Conservation (phyloP, 441 rosid genomes). For the Pelargonium cotyledonis region DNA sequence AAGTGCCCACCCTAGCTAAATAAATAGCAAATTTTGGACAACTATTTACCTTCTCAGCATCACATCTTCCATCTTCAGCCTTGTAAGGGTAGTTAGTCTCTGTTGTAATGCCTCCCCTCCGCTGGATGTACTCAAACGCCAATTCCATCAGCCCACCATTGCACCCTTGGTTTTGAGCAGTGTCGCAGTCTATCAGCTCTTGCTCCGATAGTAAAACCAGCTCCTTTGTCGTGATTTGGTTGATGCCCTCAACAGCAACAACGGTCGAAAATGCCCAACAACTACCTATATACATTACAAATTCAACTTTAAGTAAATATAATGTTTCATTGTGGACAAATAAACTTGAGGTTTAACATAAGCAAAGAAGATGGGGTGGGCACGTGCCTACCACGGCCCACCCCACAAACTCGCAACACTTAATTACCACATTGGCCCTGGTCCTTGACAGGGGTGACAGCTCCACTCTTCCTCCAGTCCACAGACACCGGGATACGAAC, state of each 20-base stretch:
- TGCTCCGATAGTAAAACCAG: not conserved
- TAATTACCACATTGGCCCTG: constrained; percentile 73
- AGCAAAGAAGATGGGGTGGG: not conserved
- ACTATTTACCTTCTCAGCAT: constrained; percentile 27
- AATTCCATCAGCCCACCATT: constrained; percentile 78
- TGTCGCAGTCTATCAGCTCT: constrained; percentile 47
- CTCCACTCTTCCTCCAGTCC: constrained; percentile 79
- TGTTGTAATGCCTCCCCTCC: constrained; percentile 57
- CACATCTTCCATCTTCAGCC: constrained; percentile 43
- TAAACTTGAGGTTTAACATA: not conserved
- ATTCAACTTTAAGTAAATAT: too few relatives aligned
- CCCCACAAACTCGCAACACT: too few relatives aligned
- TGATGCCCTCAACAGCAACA: not conserved
- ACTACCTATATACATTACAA: not conserved
- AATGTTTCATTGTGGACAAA: too few relatives aligned
- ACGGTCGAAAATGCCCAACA: not conserved
- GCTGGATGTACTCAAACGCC: constrained; percentile 68
- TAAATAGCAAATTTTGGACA: too few relatives aligned
- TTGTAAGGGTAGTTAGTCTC: constrained; percentile 57
- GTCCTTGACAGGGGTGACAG: constrained; percentile 63
- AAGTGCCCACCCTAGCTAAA: too few relatives aligned
- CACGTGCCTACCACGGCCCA: too few relatives aligned
- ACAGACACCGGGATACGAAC: constrained; percentile 33
- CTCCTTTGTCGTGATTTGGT: not conserved
- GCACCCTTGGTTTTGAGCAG: constrained; percentile 61